phyloP scores from a whole-genome alignment of 2,329 filamentous ascomycete genomes.

The Ustulina deusta region DNA sequence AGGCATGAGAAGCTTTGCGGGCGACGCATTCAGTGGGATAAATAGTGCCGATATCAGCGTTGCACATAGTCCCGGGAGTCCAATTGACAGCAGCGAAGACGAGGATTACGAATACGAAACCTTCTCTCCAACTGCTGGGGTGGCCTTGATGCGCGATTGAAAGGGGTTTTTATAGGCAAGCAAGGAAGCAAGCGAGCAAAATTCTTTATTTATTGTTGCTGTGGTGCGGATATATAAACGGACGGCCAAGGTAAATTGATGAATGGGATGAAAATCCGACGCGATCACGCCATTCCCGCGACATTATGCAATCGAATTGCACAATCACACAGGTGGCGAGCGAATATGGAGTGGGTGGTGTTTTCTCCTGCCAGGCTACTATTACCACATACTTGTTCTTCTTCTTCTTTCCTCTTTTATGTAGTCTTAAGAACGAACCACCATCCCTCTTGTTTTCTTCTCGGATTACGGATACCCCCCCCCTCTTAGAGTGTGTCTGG shows the following conservation, averaged over 20 bases:
- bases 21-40: conserved; percentile 58
- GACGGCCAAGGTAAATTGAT: conserved; percentile 34
- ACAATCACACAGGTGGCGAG: conserved; percentile 32
- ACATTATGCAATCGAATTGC: conserved; percentile 45
- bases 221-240: conserved; percentile 5
- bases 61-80: conserved; percentile 64
- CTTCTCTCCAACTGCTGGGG: conserved; percentile 53
- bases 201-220: background rate
- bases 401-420: background rate
- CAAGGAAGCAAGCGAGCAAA: background rate
- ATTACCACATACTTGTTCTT: background rate
- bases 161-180: background rate
- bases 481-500: conserved; percentile 39
- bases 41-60: conserved; percentile 63
- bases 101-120: conserved; percentile 66
- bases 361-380: conserved; percentile 19
- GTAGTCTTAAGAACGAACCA: conserved; percentile 10
- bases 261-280: conserved; percentile 31
- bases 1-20: conserved; percentile 46
- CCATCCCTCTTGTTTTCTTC: conserved; percentile 24
- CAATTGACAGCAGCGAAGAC: conserved; percentile 67
- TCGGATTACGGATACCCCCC: conserved; percentile 38
- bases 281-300: conserved; percentile 49
- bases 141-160: conserved; percentile 50
- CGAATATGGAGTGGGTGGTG: conserved; percentile 17